Conservation (phyloP, 2,329 filamentous ascomycete species). For the Grosmannia huntii region DNA sequence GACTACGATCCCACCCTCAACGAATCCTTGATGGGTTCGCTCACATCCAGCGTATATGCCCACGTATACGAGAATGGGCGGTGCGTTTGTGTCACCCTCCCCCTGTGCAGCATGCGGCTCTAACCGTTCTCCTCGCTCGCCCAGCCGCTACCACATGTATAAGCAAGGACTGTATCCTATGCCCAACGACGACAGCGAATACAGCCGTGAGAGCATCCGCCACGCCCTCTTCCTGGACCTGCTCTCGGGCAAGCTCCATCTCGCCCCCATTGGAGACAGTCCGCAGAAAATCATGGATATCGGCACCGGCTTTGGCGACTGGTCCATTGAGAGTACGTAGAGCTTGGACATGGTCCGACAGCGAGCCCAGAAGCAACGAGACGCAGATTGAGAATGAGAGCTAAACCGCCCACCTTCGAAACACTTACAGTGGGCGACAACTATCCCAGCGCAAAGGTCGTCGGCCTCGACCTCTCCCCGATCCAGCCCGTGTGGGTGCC, state of each 20-base stretch:
- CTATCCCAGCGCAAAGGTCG: conserved; percentile 31
- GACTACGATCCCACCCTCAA: conserved; percentile 26
- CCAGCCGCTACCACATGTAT: conserved; percentile 36
- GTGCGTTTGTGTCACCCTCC: conserved; percentile 12
- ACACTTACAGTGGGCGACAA: conserved; percentile 27
- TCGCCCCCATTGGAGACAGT: conserved; percentile 29
- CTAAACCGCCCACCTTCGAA: neutral
- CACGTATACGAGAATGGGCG: conserved; percentile 26
- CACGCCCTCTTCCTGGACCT: conserved; percentile 36
- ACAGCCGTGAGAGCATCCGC: conserved; percentile 33
- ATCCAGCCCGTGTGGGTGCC: conserved; percentile 35
- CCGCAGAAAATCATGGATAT: conserved; percentile 38
- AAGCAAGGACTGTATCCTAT: conserved; percentile 33
- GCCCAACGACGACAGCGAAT: conserved; percentile 40
- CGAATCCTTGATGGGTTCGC: conserved; percentile 23
- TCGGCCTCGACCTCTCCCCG: conserved; percentile 30
- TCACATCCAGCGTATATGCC: conserved; percentile 25
- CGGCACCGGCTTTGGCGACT: conserved; percentile 38
- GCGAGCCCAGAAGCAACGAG: neutral
- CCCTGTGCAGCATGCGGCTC: neutral
- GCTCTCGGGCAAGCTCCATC: conserved; percentile 26
- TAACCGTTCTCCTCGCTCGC: neutral
- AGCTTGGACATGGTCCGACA: neutral
- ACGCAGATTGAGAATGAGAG: neutral
- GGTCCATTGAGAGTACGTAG: conserved; percentile 38